phyloP scores from a whole-genome alignment of 805 yeast genomes.

The Yamadazyma akitaensis region DNA sequence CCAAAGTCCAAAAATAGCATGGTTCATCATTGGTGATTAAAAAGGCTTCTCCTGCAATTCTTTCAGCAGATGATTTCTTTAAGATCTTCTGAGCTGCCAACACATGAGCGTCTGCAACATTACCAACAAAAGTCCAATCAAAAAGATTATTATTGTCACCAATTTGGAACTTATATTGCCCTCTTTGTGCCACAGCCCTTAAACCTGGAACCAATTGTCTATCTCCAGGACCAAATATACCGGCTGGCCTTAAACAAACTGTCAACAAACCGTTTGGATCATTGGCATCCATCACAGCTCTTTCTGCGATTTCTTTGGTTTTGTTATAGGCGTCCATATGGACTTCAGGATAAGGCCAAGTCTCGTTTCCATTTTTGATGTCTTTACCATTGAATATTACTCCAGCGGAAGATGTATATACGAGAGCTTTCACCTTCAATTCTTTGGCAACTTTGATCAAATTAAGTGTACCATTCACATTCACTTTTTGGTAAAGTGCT shows the following conservation, averaged over 20 bases:
- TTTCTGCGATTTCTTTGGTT: slow-evolving; percentile 91
- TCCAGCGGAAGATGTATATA: slow-evolving; percentile 96
- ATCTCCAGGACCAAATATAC: slow-evolving; percentile 98
- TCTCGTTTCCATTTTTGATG: slow-evolving; percentile 86
- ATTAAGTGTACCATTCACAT: slow-evolving; percentile 82
- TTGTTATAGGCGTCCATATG: slow-evolving; percentile 98
- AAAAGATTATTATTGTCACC: slow-evolving; percentile 93
- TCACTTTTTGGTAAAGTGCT: slow-evolving; percentile 81
- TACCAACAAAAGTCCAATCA: slow-evolving; percentile 98
- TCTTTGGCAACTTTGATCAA: slow-evolving; percentile 62
- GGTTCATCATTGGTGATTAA: slow-evolving; percentile 94
- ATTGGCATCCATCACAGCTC: slow-evolving; percentile 72
- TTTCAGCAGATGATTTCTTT: slow-evolving; percentile 35
- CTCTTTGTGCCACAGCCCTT: slow-evolving; percentile 73
- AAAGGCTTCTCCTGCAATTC: slow-evolving; percentile 81
- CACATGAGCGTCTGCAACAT: slow-evolving; percentile 95
- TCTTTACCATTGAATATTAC: slow-evolving; percentile 96
- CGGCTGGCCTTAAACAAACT: slow-evolving; percentile 92
- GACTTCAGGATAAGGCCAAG: slow-evolving; percentile 85
- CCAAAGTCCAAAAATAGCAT: slow-evolving; percentile 94
- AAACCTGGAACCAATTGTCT: slow-evolving; percentile 94
- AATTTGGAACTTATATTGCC: slow-evolving; percentile 88
- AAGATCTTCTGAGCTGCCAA: slow-evolving; percentile 80
- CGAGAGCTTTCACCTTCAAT: slow-evolving; percentile 58
- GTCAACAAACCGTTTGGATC: slow-evolving; percentile 59